A percentile compares a stretch with the other conserved stretches of the same genome.
phyloP scores from a whole-genome alignment of 2,329 filamentous ascomycete genomes.

The Alternaria dauci region DNA sequence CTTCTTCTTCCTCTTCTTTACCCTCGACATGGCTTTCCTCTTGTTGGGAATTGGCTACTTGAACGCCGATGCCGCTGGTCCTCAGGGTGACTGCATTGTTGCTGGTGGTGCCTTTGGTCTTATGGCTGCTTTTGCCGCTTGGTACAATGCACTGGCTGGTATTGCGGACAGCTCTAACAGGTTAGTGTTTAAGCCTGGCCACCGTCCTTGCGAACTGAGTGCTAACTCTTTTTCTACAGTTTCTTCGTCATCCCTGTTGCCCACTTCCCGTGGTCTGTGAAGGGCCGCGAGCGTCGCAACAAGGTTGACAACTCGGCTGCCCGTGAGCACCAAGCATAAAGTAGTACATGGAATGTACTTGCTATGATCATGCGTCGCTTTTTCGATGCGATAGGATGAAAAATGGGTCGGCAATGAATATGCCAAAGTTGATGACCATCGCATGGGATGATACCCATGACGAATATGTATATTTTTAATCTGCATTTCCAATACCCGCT shows the following conservation, averaged over 20 bases:
- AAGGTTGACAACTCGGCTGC: slow-evolving; percentile 54
- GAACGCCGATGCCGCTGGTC: slow-evolving; percentile 49
- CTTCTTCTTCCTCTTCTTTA: slow-evolving; percentile 66
- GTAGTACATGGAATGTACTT: neutral
- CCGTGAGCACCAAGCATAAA: slow-evolving; percentile 16
- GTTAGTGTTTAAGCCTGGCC: slow-evolving; percentile 32
- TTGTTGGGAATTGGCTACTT: slow-evolving; percentile 65
- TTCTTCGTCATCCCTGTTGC: slow-evolving; percentile 94
- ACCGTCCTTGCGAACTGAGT: neutral
- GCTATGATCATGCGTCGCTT: neutral
- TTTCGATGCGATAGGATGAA: neutral
- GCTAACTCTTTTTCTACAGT: slow-evolving; percentile 57
- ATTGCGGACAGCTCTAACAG: slow-evolving; percentile 64
- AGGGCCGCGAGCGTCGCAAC: slow-evolving; percentile 49
- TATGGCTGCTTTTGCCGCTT: slow-evolving; percentile 62
- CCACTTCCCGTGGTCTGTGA: slow-evolving; percentile 88
- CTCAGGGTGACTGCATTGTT: slow-evolving; percentile 57
- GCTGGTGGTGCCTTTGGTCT: slow-evolving; percentile 63
- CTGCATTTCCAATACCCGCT: slow-evolving; percentile 12
- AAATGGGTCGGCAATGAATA: neutral
- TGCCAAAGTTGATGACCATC: neutral
- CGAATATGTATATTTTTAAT: slow-evolving; percentile 14
- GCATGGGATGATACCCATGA: slow-evolving; percentile 2
- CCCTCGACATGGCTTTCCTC: slow-evolving; percentile 66
- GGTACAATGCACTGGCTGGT: slow-evolving; percentile 65